Evolutionary conservation across 192 early-diverging fungal genomes (phyloP).

Genomic region (Coemansia biformis): DNA sequence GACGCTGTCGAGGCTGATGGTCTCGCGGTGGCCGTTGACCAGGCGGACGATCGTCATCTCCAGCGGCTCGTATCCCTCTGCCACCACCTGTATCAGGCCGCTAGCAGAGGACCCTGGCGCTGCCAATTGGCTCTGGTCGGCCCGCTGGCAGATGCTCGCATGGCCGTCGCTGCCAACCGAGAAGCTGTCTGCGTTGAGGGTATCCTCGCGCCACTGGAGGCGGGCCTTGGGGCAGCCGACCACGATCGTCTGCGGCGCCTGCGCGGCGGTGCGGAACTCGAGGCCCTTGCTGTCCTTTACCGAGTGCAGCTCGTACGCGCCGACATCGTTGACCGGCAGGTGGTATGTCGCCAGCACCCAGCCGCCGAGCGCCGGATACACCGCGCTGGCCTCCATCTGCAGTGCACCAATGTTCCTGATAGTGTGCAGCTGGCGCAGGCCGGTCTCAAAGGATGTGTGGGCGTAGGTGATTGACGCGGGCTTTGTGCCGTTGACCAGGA

Average conservation of each 20-base stretch:
- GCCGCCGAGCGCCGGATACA: conserved; percentile 33
- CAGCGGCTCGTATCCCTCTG: conserved; percentile 39
- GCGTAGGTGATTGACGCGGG: conserved; percentile 39
- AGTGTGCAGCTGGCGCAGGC: conserved; percentile 23
- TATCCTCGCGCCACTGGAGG: conserved; percentile 28
- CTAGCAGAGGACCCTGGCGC: neutral
- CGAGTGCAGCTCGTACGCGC: conserved; percentile 37
- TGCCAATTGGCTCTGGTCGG: conserved; percentile 1
- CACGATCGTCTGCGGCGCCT: conserved; percentile 36
- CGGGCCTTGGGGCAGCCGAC: conserved; percentile 35
- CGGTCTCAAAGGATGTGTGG: conserved; percentile 38
- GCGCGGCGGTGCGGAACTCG: conserved; percentile 35
- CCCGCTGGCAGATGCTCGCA: conserved; percentile 46
- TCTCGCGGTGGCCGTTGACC: conserved; percentile 40
- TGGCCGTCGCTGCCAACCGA: conserved; percentile 34
- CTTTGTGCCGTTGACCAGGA: conserved; percentile 45
- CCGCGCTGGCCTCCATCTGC: conserved; percentile 17
- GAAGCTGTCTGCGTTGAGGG: conserved; percentile 17
- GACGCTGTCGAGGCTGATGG: conserved; percentile 31
- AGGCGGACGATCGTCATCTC: conserved; percentile 42
- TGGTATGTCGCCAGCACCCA: conserved; percentile 44
- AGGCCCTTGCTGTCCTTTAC: conserved; percentile 38
- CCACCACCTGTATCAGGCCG: conserved; percentile 37
- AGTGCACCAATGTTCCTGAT: conserved; percentile 23
- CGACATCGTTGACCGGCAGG: conserved; percentile 28